Conservation (phyloP, 768 basidiomycete species). For the Kwoniella sp. region DNA sequence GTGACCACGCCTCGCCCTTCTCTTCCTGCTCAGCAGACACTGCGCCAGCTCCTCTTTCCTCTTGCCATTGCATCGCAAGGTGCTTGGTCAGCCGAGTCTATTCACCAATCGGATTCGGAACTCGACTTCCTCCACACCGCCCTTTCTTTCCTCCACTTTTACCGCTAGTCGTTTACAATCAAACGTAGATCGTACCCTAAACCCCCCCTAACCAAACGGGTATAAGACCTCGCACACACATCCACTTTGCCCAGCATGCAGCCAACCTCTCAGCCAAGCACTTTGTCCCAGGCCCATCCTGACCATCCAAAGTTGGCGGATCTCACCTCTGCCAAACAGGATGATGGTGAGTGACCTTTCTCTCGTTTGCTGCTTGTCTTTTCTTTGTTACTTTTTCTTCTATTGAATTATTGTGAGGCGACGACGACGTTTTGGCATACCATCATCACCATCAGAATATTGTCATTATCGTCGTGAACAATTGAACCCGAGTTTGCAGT, state of each 20-base stretch:
- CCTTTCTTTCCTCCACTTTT: not conserved
- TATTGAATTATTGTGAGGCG: no score
- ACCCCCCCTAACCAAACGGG: no score
- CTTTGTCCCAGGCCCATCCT: conserved; percentile 37
- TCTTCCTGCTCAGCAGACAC: no score
- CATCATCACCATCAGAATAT: not conserved
- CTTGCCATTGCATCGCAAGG: no score
- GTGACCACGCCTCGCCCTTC: not conserved
- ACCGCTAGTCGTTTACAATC: not conserved
- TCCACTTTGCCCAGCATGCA: not conserved
- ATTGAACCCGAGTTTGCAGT: not conserved
- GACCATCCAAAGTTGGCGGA: conserved; percentile 47
- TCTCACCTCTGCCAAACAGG: conserved; percentile 20
- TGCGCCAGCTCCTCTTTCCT: no score
- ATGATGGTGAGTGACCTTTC: conserved; percentile 17
- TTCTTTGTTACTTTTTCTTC: not conserved
- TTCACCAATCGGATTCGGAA: no score
- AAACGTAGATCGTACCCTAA: not conserved
- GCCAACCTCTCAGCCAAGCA: conserved; percentile 5
- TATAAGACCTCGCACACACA: not conserved
- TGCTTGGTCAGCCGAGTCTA: not conserved
- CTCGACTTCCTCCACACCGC: not conserved
- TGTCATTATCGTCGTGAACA: not conserved
- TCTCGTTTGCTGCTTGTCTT: conserved; percentile 8
- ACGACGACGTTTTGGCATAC: no score